Conservation (phyloP, 2,329 filamentous ascomycete genomes). For the Penicillium sp. region DNA sequence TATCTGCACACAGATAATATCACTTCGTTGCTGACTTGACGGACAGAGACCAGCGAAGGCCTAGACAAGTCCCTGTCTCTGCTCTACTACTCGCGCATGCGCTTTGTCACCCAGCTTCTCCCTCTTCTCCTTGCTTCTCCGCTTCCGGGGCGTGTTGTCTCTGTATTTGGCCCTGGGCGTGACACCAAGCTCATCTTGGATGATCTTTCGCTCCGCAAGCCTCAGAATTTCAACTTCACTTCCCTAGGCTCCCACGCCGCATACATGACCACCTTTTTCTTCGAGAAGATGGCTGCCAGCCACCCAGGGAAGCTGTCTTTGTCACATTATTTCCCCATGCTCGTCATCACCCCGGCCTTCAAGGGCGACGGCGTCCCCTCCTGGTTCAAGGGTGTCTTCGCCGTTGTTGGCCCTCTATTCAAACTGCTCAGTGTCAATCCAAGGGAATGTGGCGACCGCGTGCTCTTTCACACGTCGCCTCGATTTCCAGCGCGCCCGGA, state of each 20-base stretch:
- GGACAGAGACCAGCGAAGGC: slow-evolving; percentile 8
- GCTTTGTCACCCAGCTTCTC: slow-evolving; percentile 2
- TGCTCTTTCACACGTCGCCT: slow-evolving; percentile 7
- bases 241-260: slow-evolving; percentile 2
- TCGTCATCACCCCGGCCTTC: slow-evolving; percentile 6
- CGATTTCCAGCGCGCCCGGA: slow-evolving; percentile 5
- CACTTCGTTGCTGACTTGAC: not conserved
- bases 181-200: slow-evolving; percentile 8
- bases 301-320: slow-evolving; percentile 3
- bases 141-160: slow-evolving; percentile 7
- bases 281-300: not conserved
- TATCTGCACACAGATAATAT: not conserved
- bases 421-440: slow-evolving; percentile 2
- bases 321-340: slow-evolving; percentile 6
- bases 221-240: slow-evolving; percentile 4
- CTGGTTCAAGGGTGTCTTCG: slow-evolving; percentile 6
- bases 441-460: slow-evolving; percentile 5
- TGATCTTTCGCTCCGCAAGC: slow-evolving; percentile 5
- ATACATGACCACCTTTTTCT: slow-evolving; percentile 8
- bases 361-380: not conserved
- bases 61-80: slow-evolving; percentile 6
- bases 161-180: slow-evolving; percentile 7
- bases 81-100: slow-evolving; percentile 12
- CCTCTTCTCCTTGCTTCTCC: slow-evolving; percentile 2
- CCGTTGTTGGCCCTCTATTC: not conserved